Base-by-base conservation (phyloP, 305 asterid genomes). In the Plantago coronopus region DNA sequence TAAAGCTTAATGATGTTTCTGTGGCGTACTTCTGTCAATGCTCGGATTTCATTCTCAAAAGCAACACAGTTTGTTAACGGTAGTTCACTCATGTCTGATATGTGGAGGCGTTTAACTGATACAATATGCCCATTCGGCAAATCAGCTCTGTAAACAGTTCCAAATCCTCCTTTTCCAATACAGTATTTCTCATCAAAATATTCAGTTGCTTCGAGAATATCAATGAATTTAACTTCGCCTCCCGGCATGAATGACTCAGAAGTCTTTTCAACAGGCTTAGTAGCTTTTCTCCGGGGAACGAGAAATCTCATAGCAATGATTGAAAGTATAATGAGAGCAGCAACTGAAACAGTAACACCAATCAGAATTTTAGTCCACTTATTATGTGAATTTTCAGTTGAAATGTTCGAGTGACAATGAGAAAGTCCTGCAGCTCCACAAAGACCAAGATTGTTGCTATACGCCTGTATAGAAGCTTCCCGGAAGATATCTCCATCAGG, bases 91-190 rank as follows among this genome's bases (percentile, higher is more conserved):
- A 91, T 74, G 46, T 87, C 94, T 59, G 87, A 67, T 68, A 79
- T 29, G 49, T 79, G 54, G 70, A 90, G 88, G 76, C 76, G 77
- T 68, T 90, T 90, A 53, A 87, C 86, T 19, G 97, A 95, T 65
- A 90, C 80, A 21, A 59, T 61, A 44, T 77, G 89, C 20, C 96
- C 89, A 49, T 59, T 70, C 46, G 72, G 60, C 54, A 90, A 40
- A 60, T 65, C 80, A 62, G 93, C 96, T 76, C 74, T 81, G 42
- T 85, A 90, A 27, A 87, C 96, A 57, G 78, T 81, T 55, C 96
- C 96, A 66, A 79, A 85, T 64, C 96, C 91, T 76, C 96, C 97
- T 71, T 71, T 78, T 49, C 96, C 97, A 43, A 90, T 81, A 82
- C 93, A 81, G 67, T 76, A 77, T 57, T 56, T 76, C 50, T 80